Conservation (phyloP, 164 flowering plant species). For the Magnolia sinica region DNA sequence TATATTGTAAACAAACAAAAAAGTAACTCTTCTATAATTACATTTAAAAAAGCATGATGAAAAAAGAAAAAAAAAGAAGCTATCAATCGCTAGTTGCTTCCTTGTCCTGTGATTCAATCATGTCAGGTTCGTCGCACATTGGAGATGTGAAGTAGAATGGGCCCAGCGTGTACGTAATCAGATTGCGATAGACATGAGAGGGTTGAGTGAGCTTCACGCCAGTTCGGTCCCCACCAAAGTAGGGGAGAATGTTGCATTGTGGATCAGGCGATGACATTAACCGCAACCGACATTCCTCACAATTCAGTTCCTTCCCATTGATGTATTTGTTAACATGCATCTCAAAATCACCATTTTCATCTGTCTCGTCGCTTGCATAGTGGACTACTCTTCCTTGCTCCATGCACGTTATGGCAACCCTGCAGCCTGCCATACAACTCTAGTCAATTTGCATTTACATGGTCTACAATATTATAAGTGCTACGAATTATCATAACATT, state of each 20-base stretch:
- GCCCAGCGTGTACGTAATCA: constrained; percentile 35
- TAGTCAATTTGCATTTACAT: background rate
- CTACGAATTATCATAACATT: background rate
- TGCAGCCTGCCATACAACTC: constrained; percentile 36
- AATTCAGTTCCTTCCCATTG: constrained; percentile 44
- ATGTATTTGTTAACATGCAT: constrained; percentile 33
- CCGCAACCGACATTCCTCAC: constrained; percentile 49
- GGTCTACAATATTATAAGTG: background rate
- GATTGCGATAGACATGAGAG: constrained; percentile 35
- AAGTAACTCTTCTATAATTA: background rate
- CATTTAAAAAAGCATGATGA: too few relatives aligned
- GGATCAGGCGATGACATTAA: constrained; percentile 70
- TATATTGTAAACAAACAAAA: too few relatives aligned
- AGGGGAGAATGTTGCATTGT: constrained; percentile 51
- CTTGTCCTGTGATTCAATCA: constrained; percentile 1
- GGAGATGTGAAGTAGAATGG: constrained; percentile 72
- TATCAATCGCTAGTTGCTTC: constrained; percentile 9
- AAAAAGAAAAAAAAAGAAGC: background rate
- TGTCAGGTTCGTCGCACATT: constrained; percentile 66
- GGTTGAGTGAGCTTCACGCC: constrained; percentile 65
- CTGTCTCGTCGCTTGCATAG: constrained; percentile 65
- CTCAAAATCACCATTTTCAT: constrained; percentile 47
- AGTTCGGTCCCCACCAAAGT: constrained; percentile 51
- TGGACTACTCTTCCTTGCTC: constrained; percentile 55
- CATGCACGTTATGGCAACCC: constrained; percentile 61